Evolutionary conservation across 768 basidiomycete genomes (phyloP).

Genomic region (Pleurotus citrinopileatus): DNA sequence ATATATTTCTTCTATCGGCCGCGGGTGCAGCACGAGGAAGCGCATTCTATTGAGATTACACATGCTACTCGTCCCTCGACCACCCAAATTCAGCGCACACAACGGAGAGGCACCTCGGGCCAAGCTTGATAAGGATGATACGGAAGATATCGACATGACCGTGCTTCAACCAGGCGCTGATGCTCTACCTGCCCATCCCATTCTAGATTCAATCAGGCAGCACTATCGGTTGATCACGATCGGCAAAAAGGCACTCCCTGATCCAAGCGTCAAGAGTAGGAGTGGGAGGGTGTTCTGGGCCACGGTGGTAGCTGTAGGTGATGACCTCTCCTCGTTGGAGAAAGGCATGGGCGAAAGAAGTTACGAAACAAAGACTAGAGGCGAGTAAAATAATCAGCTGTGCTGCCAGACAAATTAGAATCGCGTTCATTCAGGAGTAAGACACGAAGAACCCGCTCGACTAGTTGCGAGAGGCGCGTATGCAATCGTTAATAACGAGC

Average conservation of each 20-base stretch:
- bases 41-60: constrained; percentile 54
- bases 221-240: constrained; percentile 49
- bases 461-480: constrained; percentile 59
- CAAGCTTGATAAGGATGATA: constrained; percentile 19
- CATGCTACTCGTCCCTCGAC: constrained; percentile 57
- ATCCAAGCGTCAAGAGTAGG: constrained; percentile 36
- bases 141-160: constrained; percentile 35
- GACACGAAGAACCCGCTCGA: constrained; percentile 50
- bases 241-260: constrained; percentile 59
- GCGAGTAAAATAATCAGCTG: constrained; percentile 22
- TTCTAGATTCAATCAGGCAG: constrained; percentile 30
- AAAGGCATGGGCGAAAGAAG: constrained; percentile 45
- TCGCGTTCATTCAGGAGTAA: constrained; percentile 32
- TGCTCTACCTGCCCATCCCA: constrained; percentile 41
- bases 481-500: constrained; percentile 51
- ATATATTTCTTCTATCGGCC: constrained; percentile 68
- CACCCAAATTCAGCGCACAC: constrained; percentile 37
- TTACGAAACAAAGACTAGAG: constrained; percentile 63
- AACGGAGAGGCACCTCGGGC: constrained; percentile 18
- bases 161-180: constrained; percentile 44
- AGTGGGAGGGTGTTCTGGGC: constrained; percentile 51
- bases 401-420: background rate
- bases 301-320: constrained; percentile 44
- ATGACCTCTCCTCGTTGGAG: constrained; percentile 46
- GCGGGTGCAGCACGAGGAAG: constrained; percentile 50